These are phyloP conservation scores for Phytophthora foliorum DNA, from an alignment of 352 stramenopile genomes.

Conservation along the genomic window DNA sequence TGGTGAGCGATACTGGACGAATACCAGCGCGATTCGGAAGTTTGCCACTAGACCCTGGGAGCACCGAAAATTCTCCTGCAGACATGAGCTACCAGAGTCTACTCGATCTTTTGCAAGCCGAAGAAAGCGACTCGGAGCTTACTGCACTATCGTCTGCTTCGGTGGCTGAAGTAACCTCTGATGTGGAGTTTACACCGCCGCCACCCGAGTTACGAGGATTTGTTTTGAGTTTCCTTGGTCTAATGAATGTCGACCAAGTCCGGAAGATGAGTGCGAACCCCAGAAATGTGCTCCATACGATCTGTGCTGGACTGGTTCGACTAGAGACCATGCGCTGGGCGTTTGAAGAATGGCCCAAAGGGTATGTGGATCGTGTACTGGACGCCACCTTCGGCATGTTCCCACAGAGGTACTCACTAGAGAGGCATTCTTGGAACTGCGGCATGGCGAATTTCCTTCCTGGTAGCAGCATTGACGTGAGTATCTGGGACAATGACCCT, in stretches of 20 bases:
- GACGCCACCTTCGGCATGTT: slow-evolving; percentile 63
- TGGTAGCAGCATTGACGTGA: slow-evolving; percentile 58
- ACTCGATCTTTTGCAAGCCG: slow-evolving; percentile 25
- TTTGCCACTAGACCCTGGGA: slow-evolving; percentile 38
- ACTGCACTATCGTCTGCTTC: slow-evolving; percentile 4
- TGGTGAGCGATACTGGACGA: neutral
- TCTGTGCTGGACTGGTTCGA: slow-evolving; percentile 64
- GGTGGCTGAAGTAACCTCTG: neutral
- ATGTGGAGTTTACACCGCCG: slow-evolving; percentile 43
- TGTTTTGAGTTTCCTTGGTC: slow-evolving; percentile 69
- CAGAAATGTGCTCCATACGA: slow-evolving; percentile 47
- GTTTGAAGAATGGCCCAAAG: slow-evolving; percentile 63
- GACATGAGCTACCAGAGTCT: slow-evolving; percentile 44
- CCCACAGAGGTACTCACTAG: slow-evolving; percentile 40
- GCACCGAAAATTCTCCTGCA: neutral
- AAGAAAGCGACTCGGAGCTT: slow-evolving; percentile 39
- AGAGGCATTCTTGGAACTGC: slow-evolving; percentile 78
- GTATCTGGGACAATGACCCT: slow-evolving; percentile 83
- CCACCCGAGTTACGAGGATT: slow-evolving; percentile 61
- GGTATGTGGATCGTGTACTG: slow-evolving; percentile 57
- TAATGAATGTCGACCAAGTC: slow-evolving; percentile 69
- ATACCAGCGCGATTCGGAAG: slow-evolving; percentile 54
- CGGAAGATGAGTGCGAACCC: slow-evolving; percentile 49
- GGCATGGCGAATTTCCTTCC: slow-evolving; percentile 57
- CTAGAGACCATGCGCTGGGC: slow-evolving; percentile 71